Conservation (phyloP, 2,329 filamentous ascomycete genomes). For the Lasiodiplodia gonubiensis region DNA sequence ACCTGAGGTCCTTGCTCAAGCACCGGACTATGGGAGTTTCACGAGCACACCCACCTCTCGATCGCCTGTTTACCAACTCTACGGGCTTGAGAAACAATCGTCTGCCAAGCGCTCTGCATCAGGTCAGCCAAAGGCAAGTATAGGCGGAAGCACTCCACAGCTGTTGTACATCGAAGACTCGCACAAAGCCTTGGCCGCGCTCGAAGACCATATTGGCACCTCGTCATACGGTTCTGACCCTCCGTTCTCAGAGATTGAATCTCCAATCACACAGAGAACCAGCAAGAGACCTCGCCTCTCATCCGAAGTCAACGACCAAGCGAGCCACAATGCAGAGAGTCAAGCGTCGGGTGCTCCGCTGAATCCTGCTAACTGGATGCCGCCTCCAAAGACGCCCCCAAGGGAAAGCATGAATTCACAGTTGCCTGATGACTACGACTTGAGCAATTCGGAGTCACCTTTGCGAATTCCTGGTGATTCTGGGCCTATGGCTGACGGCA, state of each 20-base stretch:
- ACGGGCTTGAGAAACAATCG: not conserved
- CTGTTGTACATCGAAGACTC: constrained; percentile 49
- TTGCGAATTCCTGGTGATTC: not conserved
- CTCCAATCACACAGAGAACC: constrained; percentile 30
- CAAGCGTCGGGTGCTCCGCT: not conserved
- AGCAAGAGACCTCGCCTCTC: not conserved
- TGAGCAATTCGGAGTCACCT: constrained; percentile 4
- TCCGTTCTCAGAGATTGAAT: constrained; percentile 16
- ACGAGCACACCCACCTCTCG: constrained; percentile 5
- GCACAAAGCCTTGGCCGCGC: constrained; percentile 47
- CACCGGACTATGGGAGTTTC: constrained; percentile 24
- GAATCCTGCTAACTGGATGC: not conserved
- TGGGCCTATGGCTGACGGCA: not conserved
- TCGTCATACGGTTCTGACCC: constrained; percentile 32
- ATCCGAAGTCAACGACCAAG: not conserved
- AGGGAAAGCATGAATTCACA: not conserved
- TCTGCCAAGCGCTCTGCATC: constrained; percentile 14
- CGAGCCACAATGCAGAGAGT: not conserved
- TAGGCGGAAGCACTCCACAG: not conserved
- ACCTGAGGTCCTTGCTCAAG: not conserved
- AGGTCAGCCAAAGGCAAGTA: not conserved
- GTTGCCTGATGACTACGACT: constrained; percentile 10
- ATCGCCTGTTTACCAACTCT: constrained; percentile 4
- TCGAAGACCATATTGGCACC: constrained; percentile 49
- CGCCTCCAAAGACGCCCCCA: not conserved